Base-by-base conservation (phyloP, 148 eudicot genomes). In the Rhododendron henanense region DNA sequence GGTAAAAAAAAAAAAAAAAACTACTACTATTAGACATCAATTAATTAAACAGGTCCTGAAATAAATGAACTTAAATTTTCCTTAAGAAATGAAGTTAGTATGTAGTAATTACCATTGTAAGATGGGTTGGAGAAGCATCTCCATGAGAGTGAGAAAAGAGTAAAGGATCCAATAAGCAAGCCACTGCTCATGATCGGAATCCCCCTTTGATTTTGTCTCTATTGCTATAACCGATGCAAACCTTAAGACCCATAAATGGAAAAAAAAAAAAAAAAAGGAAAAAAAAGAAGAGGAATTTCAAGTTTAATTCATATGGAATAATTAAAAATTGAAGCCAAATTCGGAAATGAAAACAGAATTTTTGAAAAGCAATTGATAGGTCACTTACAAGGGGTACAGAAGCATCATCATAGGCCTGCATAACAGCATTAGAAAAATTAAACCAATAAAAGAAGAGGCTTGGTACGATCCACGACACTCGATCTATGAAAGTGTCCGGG, bases 131-230 rank as follows among this genome's bases (percentile, higher is more conserved):
- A 97, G 89, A 16, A 97, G 90, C 85, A 97, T 94, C 88, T 97
- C 99, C 84, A 93, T 78, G 69, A 97, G 98, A n/a, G 99, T 97
- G 84, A 95, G 92, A 71, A 97, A 94, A 4, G 98, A 97, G 78
- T 97, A 97, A 11, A 97, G 41, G 88, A 97, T 97, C 99, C 99
- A 97, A 76, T 97, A 97, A 28, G 99, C 97, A 85, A 97, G 92
- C 99, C 99, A 97, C 86, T 95, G 99, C 82, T 97, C 94, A 86
- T 95, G 96, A 55, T 41, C n/a, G n/a, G n/a, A n/a, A n/a, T n/a
- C n/a, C n/a, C n/a, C n/a, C n/a, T n/a, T 97, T 67, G 97, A 85
- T 59, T 93, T 86, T 88, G 90, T 93, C 87, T 97, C 99, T 78
- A 97, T 95, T 15, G 98, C 98, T 83, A 95, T 84, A 59, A 95